Percentiles rank a stretch among this genome's conserved stretches.
These are phyloP conservation scores for Collybia mongolica DNA, from an alignment of 768 basidiomycete species.

Conservation along the genomic window DNA sequence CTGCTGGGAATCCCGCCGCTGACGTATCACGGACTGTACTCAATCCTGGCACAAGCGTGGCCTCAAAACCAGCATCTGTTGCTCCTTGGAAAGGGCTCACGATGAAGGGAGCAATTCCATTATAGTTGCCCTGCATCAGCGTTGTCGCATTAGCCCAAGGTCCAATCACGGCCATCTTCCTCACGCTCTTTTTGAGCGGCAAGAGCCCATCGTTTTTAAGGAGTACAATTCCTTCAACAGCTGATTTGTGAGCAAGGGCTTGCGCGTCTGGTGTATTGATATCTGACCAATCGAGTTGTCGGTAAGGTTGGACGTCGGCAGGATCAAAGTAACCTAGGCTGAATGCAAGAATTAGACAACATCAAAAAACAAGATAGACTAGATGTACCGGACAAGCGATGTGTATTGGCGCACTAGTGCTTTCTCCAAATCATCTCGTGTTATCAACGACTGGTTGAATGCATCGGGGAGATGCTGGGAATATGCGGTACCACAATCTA, in stretches of 20 bases:
- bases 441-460: constrained; percentile 45
- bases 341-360: neutral
- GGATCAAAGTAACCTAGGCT: constrained; percentile 63
- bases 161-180: constrained; percentile 57
- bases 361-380: neutral
- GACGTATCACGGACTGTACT: constrained; percentile 37
- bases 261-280: constrained; percentile 48
- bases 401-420: constrained; percentile 48
- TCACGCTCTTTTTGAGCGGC: constrained; percentile 44
- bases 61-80: constrained; percentile 42
- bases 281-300: constrained; percentile 47
- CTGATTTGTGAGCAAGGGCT: constrained; percentile 47
- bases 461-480: constrained; percentile 43
- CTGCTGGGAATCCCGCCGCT: constrained; percentile 46
- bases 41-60: constrained; percentile 37
- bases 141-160: constrained; percentile 57
- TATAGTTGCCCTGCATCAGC: constrained; percentile 59
- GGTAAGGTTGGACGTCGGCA: constrained; percentile 45
- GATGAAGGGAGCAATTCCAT: constrained; percentile 53
- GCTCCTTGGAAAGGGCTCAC: constrained; percentile 52
- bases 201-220: constrained; percentile 65
- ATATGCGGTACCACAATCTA: constrained; percentile 55
- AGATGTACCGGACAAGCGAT: constrained; percentile 48
- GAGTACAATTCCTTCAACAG: constrained; percentile 54
- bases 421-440: constrained; percentile 39